Base-by-base conservation (phyloP, 2,329 filamentous ascomycete genomes). In the Nakataea oryzae region DNA sequence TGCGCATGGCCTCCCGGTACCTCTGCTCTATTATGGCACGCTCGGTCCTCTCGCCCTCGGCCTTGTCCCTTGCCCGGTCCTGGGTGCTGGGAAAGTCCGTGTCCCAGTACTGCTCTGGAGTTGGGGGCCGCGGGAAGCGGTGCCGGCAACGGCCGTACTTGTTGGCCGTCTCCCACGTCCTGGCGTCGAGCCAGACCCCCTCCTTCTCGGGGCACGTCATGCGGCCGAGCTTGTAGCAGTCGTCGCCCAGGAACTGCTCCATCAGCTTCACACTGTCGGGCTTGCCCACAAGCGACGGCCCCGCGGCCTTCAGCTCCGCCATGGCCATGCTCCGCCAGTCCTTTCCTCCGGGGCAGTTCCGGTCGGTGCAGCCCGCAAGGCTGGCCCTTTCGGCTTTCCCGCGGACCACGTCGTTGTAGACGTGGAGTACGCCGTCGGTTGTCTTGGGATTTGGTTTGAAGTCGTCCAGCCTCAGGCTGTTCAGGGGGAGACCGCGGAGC, bases 11-110 rank as follows among this genome's bases (percentile, higher is more conserved):
- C 71, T 97, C 92, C 59, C 86, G 80, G 74, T 91, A 89, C 69
- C 92, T 83, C 69, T 90, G 86, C 66, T 86, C 81, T 1, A 97
- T 80, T 62, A 84, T 81, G 59, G 84, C 78, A 66, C 80, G 81
- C 70, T 89, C 87, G 64, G 84, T 76, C 67, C 79, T 80, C n/a
- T 78, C 79, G 0, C 88, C 89, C 70, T 86, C 85, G 64, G 81
- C 80, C 63, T 83, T 83, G 68, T 93, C 85, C 61, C 79, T 76
- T 67, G 84, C 78, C 30, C 87, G 75, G 73, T 97, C 90, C 72
- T 97, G 95, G 1, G 95, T 97, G 29, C 78, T 86, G 1, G 93
- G 93, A 71, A 99, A 96, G 67, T 96, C 93, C 1, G 88, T 83
- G 61, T 90, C 82, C 95, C 95, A 99, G 71, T 91, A 97, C 0